Base-by-base conservation (phyloP, 2,329 filamentous ascomycete genomes). In the Cordyceps fumosorosea region DNA sequence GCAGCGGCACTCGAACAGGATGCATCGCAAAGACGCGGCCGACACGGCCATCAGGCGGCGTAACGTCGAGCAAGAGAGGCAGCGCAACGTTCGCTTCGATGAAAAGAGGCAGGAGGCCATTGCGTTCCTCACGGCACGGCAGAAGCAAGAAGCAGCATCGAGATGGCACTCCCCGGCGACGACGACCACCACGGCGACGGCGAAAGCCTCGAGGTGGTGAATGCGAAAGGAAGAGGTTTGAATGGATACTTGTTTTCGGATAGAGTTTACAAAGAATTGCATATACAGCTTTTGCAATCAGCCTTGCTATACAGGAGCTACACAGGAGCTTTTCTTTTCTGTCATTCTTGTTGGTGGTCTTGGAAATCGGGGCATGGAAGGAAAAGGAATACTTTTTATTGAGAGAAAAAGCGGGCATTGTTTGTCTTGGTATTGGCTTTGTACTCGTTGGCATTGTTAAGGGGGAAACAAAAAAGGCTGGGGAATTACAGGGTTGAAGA, bases 11-110 rank as follows among this genome's bases (percentile, higher is more conserved):
- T 76, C 75, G 65, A 74, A 77, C 59, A 73, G 71, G 37, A 76
- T 73, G 62, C 71, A 78, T 58, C 70, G 73, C 14, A 76, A 79
- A 53, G 82, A 80, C 34, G 73, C 76, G 50, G 69, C 71, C 11
- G 83, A 86, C 47, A 70, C 77, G 20, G 69, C 74, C 7, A 71
- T 76, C 62, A 77, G 83, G 24, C 68, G 71, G 65, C 67, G 63
- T n/a, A 69, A 73, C 4, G 70, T 82, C 44, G 75, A 77, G 16
- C 67, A 70, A 34, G 83, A 86, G 70, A 73, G 80, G 34, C 76
- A 79, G 63, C 76, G 79, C 55, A 84, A 80, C 60, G 74, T 74
- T 7, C 63, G 70, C 1, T 86, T 86, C 66, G 83, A 85, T 69
- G 64, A 68, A 59, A 78, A 70, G 65, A 76, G 82, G 48, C 72